Base-by-base conservation (phyloP, 2,329 filamentous ascomycete genomes). In the Nemania sp. region DNA sequence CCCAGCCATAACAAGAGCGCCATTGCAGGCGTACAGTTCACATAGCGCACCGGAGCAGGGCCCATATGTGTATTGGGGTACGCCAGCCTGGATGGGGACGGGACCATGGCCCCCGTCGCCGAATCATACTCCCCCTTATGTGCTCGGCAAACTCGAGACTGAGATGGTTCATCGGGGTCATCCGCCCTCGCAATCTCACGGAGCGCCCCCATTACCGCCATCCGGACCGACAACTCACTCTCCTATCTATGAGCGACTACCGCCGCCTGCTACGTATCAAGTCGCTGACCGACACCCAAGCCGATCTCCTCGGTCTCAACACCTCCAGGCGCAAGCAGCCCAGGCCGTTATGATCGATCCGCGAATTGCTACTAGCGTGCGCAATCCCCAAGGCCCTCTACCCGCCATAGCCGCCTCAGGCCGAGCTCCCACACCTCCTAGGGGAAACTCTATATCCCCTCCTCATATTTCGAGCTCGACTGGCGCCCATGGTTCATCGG, bases 1-100 rank as follows among this genome's bases (percentile, higher is more conserved):
- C 66, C 93, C 94, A 13, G 90, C 93, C 2, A 88, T 97, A 45
- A 95, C 93, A 13, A 88, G 93, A 72, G 88, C 91, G 0, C 93
- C 89, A 2, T 89, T 92, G 83, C 87, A 78, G 75, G 83, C 80
- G 76, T 85, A 82, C 80, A 70, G 54, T 55, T 70, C 64, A 52
- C 57, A 59, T 38, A 63, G 18, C 6, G 20, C 63, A 5, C 69
- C 69, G 73, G 80, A 69, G 74, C 81, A 62, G 41, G 57, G 80
- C 79, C 60, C 78, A 75, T 75, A 79, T 41, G 8, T 8, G 76
- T 67, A 81, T 77, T 77, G 81, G 80, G 73, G 80, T 76, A 60
- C 80, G 53, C 80, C 79, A 59, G 75, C 79, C 60, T 78, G 80
- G 77, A 72, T 60, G 10, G 65, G 63, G 22, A 32, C 35, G 11